A percentile compares a stretch with the other conserved stretches of the same genome.
Conservation (phyloP, 2,329 filamentous ascomycete species). For the Fusarium hainanense region DNA sequence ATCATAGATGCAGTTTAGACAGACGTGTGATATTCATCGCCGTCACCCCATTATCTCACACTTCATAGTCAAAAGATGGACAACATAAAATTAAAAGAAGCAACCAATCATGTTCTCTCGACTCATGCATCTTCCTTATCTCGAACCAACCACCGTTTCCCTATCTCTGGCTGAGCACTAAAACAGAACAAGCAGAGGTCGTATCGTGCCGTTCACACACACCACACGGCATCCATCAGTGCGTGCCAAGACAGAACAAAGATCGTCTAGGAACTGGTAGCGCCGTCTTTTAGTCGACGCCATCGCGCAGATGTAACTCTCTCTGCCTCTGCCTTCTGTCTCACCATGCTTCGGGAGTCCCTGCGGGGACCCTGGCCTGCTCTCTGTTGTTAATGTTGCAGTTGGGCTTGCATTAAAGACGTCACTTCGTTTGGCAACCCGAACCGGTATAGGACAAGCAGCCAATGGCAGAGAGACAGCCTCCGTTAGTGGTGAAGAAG, state of each 20-base stretch:
- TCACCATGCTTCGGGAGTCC: constrained; percentile 45
- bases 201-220: constrained; percentile 38
- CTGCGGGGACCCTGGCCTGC: constrained; percentile 37
- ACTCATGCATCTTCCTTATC: constrained; percentile 53
- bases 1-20: constrained; percentile 24
- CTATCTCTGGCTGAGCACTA: constrained; percentile 35
- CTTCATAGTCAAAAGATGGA: constrained; percentile 52
- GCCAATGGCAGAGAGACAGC: constrained; percentile 20
- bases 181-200: constrained; percentile 38
- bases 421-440: constrained; percentile 45
- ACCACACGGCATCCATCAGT: constrained; percentile 36
- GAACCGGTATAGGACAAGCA: constrained; percentile 27
- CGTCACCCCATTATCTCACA: constrained; percentile 43
- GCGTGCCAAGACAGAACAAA: constrained; percentile 31
- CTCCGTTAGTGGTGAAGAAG: constrained; percentile 4
- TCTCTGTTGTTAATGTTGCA: constrained; percentile 17
- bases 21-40: constrained; percentile 28
- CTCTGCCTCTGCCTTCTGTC: constrained; percentile 38
- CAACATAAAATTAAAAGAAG: constrained; percentile 54
- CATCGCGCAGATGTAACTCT: constrained; percentile 40
- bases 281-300: constrained; percentile 35
- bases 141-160: constrained; percentile 52
- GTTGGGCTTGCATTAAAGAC: constrained; percentile 39
- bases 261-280: constrained; percentile 34
- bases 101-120: constrained; percentile 53